Evolutionary conservation across 1,284 basidiomycete genomes (phyloP).

Genomic region (Ceratobasidium sp.): DNA sequence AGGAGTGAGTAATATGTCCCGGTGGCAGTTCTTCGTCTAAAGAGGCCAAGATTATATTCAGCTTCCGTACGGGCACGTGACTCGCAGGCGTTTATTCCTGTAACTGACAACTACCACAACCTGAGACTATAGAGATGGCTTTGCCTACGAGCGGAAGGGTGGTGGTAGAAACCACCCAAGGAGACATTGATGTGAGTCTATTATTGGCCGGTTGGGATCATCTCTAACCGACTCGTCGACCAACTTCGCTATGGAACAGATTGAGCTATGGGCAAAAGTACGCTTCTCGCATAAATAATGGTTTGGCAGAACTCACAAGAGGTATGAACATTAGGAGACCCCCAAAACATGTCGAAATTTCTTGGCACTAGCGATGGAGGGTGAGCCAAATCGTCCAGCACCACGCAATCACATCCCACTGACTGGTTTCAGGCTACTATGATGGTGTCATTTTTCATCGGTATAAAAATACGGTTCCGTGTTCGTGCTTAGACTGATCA

Average conservation of each 20-base stretch:
- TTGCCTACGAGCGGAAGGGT: conserved; percentile 85
- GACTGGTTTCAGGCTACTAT: conserved; percentile 77
- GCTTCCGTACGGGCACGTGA: conserved; percentile 1
- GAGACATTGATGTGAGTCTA: conserved; percentile 73
- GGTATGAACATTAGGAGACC: conserved; percentile 66
- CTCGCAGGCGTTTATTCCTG: not conserved
- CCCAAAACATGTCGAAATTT: conserved; percentile 95
- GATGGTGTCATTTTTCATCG: conserved; percentile 94
- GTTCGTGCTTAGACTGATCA: not conserved
- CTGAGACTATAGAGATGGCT: conserved; percentile 45
- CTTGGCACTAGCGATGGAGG: conserved; percentile 87
- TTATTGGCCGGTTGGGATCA: not conserved
- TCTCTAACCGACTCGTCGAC: not conserved
- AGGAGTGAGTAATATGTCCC: conserved; percentile 11
- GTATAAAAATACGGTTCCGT: conserved; percentile 50
- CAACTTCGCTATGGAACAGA: conserved; percentile 48
- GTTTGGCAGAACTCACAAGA: too few relatives aligned
- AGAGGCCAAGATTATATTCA: not conserved
- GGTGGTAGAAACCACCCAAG: conserved; percentile 87
- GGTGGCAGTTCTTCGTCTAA: not conserved
- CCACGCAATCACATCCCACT: conserved; percentile 39
- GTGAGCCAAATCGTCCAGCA: conserved; percentile 56
- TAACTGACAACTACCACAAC: conserved; percentile 1
- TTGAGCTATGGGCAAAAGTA: conserved; percentile 94
- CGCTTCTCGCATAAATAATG: conserved; percentile 33